Evolutionary conservation across 257 asterid genomes (phyloP).

Genomic region (Fraxinus americana): DNA sequence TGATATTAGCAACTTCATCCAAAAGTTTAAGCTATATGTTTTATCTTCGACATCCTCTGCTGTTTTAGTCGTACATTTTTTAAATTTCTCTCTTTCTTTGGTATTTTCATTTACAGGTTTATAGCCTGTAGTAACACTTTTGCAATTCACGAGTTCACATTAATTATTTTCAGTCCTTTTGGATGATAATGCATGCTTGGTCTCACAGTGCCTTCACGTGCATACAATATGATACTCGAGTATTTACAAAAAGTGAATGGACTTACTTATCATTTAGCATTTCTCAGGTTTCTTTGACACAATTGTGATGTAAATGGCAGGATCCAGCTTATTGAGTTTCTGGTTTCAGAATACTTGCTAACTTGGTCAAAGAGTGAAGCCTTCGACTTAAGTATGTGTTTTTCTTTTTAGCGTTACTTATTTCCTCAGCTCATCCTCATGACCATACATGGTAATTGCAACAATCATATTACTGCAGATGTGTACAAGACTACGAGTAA

Average conservation of each 20-base stretch:
- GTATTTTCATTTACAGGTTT: neutral
- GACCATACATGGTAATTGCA: neutral
- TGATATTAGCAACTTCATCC: too few species aligned
- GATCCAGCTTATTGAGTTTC: conserved; percentile 91
- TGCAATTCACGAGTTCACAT: neutral
- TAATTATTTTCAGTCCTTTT: neutral
- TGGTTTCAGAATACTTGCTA: conserved; percentile 71
- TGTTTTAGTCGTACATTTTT: neutral
- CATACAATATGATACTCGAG: too few species aligned
- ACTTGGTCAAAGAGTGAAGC: conserved; percentile 69
- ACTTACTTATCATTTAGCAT: neutral
- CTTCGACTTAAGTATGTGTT: conserved; percentile 59
- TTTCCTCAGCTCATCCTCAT: conserved; percentile 15
- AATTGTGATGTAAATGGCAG: conserved; percentile 51
- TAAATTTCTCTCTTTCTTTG: neutral
- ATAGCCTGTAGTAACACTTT: neutral
- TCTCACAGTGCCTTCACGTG: conserved; percentile 10
- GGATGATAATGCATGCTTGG: neutral
- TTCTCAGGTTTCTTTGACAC: conserved; percentile 11
- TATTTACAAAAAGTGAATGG: neutral
- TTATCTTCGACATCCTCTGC: neutral
- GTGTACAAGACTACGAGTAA: neutral
- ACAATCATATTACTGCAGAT: conserved; percentile 14
- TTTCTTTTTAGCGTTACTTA: conserved; percentile 4
- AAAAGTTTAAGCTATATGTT: neutral